A percentile compares a stretch with the other conserved stretches of the same genome.
Evolutionary conservation across 306 rosid species (phyloP).

Genomic region (Dalbergia oliveri): DNA sequence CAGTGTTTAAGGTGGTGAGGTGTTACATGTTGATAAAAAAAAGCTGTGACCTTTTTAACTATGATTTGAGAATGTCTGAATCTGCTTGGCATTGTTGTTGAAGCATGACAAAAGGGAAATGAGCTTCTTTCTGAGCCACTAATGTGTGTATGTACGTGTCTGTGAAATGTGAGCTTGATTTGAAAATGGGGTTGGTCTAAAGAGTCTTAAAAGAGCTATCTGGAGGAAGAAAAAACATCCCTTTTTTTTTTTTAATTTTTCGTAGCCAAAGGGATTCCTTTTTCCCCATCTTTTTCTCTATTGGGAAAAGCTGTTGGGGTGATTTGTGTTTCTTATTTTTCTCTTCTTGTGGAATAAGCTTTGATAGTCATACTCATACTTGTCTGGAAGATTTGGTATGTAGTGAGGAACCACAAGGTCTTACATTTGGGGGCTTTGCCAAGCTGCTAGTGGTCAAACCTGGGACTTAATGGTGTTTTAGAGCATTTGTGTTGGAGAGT

Average conservation of each 20-base stretch:
- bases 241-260: too few species aligned
- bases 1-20: slow-evolving; percentile 40
- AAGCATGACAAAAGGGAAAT: slow-evolving; percentile 22
- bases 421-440: slow-evolving; percentile 26
- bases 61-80: slow-evolving; percentile 40
- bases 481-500: background rate
- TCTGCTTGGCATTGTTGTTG: slow-evolving; percentile 29
- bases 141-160: background rate
- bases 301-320: background rate
- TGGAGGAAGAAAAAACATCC: slow-evolving; percentile 18
- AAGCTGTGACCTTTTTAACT: slow-evolving; percentile 42
- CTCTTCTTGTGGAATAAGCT: slow-evolving; percentile 5
- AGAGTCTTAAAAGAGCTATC: slow-evolving; percentile 28
- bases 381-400: slow-evolving; percentile 26
- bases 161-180: slow-evolving; percentile 45
- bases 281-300: slow-evolving; percentile 6
- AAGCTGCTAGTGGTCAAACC: slow-evolving; percentile 25
- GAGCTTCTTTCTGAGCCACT: slow-evolving; percentile 4
- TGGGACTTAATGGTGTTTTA: background rate
- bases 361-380: background rate
- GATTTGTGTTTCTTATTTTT: background rate
- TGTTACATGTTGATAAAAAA: slow-evolving; percentile 35
- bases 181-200: slow-evolving; percentile 43
- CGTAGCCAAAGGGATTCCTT: too few species aligned
- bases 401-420: slow-evolving; percentile 30